Evolutionary conservation across 2,329 filamentous ascomycete species (phyloP).

Genomic region (Verticillium tricorpus): DNA sequence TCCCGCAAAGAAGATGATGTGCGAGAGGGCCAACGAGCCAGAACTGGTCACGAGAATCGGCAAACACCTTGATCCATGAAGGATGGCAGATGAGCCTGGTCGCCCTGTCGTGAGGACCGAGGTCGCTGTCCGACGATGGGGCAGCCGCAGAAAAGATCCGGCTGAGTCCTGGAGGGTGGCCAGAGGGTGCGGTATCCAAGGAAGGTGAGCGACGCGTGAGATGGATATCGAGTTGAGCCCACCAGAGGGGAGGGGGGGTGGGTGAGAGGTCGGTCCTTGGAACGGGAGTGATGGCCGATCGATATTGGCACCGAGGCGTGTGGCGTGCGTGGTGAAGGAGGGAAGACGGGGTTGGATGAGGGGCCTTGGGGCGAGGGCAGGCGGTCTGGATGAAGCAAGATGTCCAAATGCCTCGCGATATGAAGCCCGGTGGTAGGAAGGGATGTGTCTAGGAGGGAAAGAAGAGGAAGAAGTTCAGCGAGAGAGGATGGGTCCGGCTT

Average conservation of each 20-base stretch:
- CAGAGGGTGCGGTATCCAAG: conserved; percentile 1
- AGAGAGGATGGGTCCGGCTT: conserved; percentile 4
- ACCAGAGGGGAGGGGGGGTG: background rate
- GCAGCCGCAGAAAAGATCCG: conserved; percentile 6
- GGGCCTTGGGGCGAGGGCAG: background rate
- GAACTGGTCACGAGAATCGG: background rate
- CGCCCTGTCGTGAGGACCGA: background rate
- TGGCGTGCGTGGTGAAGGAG: background rate
- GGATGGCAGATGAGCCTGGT: conserved; percentile 4
- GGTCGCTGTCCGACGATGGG: background rate
- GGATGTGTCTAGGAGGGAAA: conserved; percentile 1
- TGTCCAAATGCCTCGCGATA: background rate
- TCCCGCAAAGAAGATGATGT: conserved; percentile 8
- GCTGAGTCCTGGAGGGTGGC: conserved; percentile 1
- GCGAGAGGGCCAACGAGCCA: conserved; percentile 12
- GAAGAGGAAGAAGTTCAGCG: conserved; percentile 6
- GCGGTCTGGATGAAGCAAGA: background rate
- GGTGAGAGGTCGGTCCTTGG: background rate
- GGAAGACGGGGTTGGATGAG: background rate
- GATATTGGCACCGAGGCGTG: background rate
- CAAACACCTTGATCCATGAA: conserved; percentile 4
- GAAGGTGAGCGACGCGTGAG: conserved; percentile 8
- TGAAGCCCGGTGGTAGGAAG: background rate
- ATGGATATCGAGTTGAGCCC: conserved; percentile 1
- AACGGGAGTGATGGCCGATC: background rate